Evolutionary conservation across 202 grass and related monocot species (phyloP), one percentile per base, ranked within the genome.

Genomic region (Brachypodium distachyon): DNA sequence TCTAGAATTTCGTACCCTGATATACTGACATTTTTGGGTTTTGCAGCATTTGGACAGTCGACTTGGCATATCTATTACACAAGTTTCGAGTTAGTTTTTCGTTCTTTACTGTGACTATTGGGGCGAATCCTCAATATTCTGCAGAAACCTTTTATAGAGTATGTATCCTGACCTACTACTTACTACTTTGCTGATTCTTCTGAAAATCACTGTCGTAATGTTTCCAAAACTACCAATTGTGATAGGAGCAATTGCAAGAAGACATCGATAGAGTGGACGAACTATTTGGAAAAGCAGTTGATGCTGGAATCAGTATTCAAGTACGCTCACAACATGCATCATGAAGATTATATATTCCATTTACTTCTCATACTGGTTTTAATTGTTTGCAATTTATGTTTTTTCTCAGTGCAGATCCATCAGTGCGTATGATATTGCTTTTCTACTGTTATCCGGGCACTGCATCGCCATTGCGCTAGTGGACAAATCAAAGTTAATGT

Each of bases 401-500:
- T 39, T 77, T 87, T 80, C 62, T 86, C 96, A 98, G 96, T 87
- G 89, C 87, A 98, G 91, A 81, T 89, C 96, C 68, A 92, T 98
- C 54, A 92, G 89, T 43, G 89, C 79, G 13, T 83, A 88, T 75
- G 89, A 98, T 56, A 90, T 98, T 75, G 84, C 91, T 71, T 74
- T 90, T 81, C 89, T 95, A 44, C 64, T 98, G 28, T 85, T 98
- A 64, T 95, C 91, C 0, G 89, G 91, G 13, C 80, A 91, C 41
- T 92, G 87, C 40, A 90, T 98, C 70, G 96, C 89, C 53, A 84
- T 98, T 75, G 91, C 96, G 27, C 76, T 98, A 78, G 89, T 98
- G 87, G 92, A 98, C 81, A 98, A 98, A 80, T 90, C 90, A 42
- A 98, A 98, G 67, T 83, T 98, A 67, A 86, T 73, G 96, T 98